Evolutionary conservation across 805 yeast species (phyloP).

Genomic region (Schwanniomyces occidentalis): DNA sequence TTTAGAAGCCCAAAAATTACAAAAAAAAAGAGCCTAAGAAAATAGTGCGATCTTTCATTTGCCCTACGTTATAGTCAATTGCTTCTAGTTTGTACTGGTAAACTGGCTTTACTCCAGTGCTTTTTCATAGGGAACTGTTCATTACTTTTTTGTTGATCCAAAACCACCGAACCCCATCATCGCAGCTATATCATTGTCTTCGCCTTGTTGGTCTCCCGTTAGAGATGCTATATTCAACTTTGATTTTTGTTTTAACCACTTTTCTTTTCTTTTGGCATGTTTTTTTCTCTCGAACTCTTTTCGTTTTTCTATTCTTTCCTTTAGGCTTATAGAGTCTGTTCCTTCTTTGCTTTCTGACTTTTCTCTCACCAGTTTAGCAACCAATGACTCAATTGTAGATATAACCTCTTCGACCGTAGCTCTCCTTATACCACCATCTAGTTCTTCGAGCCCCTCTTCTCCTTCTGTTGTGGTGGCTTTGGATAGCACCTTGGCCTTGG

Average conservation of each 20-base stretch:
- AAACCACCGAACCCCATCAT: slow-evolving; percentile 66
- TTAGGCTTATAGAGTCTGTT: slow-evolving; percentile 35
- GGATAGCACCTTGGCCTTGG: slow-evolving; percentile 25
- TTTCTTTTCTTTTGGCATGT: slow-evolving; percentile 25
- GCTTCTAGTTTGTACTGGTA: no score
- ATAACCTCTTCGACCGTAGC: slow-evolving; percentile 37
- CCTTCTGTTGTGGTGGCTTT: slow-evolving; percentile 5
- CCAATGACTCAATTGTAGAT: slow-evolving; percentile 27
- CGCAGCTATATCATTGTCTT: slow-evolving; percentile 25
- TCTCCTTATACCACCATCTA: slow-evolving; percentile 37
- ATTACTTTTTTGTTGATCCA: slow-evolving; percentile 45
- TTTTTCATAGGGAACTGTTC: no score
- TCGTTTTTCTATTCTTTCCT: slow-evolving; percentile 41
- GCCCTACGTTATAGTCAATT: no score
- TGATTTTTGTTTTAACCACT: slow-evolving; percentile 19
- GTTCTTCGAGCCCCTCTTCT: slow-evolving; percentile 13
- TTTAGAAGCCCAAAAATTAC: no score
- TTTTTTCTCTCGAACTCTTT: slow-evolving; percentile 38
- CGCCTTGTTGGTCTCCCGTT: no score
- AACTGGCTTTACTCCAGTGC: no score
- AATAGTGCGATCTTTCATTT: no score
- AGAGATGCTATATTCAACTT: no score
- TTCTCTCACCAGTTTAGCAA: slow-evolving; percentile 27
- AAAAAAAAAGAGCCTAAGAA: no score
- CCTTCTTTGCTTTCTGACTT: slow-evolving; percentile 47